Percentiles rank a stretch among this genome's conserved stretches.
phyloP scores from a whole-genome alignment of 2,329 filamentous ascomycete species.

The Periconia macrospinosa region DNA sequence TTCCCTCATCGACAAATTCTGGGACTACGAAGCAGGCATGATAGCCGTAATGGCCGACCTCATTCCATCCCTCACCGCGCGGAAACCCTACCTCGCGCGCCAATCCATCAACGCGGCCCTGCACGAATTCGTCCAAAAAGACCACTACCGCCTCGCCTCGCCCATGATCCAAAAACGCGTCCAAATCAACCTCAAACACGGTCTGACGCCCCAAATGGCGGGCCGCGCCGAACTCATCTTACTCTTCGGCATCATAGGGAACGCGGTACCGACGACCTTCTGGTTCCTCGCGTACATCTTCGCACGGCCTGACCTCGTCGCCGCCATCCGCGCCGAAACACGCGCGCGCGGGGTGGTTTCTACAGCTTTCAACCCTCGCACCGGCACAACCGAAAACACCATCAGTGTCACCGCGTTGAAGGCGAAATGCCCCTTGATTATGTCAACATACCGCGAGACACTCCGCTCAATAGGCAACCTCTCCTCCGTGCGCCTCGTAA shows the following conservation, averaged over 20 bases:
- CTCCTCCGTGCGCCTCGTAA: conserved; percentile 44
- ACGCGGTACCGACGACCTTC: conserved; percentile 48
- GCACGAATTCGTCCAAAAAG: conserved; percentile 23
- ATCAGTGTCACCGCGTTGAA: conserved; percentile 10
- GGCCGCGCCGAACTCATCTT: conserved; percentile 21
- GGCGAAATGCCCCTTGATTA: conserved; percentile 44
- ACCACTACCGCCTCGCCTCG: conserved; percentile 21
- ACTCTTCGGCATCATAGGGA: conserved; percentile 44
- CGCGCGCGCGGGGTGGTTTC: conserved; percentile 3
- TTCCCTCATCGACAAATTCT: conserved; percentile 39
- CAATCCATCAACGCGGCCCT: conserved; percentile 21
- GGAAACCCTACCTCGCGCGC: conserved; percentile 39
- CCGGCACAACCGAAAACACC: background rate
- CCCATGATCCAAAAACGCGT: conserved; percentile 27
- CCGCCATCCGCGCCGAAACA: conserved; percentile 43
- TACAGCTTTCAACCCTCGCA: background rate
- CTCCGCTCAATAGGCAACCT: conserved; percentile 45
- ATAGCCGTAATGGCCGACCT: conserved; percentile 31
- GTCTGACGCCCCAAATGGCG: conserved; percentile 12
- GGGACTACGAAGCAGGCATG: conserved; percentile 44
- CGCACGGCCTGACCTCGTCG: conserved; percentile 41
- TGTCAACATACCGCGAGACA: conserved; percentile 51
- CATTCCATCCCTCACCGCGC: conserved; percentile 41
- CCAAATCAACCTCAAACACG: conserved; percentile 16
- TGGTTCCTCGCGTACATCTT: conserved; percentile 50